Percentiles rank a stretch among this genome's conserved stretches.
These are phyloP conservation scores for Pyrus betulifolia DNA, from an alignment of 306 rosid genomes.

Conservation along the genomic window DNA sequence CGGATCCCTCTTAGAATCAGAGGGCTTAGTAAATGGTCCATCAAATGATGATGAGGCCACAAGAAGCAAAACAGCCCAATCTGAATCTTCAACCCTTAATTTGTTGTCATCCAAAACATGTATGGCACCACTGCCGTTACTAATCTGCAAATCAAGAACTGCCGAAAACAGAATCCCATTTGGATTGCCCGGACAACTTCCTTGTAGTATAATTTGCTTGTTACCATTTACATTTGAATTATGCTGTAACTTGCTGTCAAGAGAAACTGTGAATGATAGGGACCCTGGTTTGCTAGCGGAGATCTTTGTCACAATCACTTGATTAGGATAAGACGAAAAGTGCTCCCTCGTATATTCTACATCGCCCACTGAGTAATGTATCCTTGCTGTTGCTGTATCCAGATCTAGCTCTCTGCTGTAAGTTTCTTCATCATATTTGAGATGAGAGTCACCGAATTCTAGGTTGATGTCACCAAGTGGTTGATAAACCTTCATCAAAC, in stretches of 20 bases:
- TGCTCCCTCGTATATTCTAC: slow-evolving; percentile 75
- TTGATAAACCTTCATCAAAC: slow-evolving; percentile 39
- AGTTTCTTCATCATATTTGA: slow-evolving; percentile 44
- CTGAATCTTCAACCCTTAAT: slow-evolving; percentile 64
- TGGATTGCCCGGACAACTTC: slow-evolving; percentile 69
- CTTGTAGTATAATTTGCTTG: slow-evolving; percentile 57
- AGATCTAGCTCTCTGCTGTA: slow-evolving; percentile 75
- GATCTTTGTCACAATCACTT: slow-evolving; percentile 67
- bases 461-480: slow-evolving; percentile 73
- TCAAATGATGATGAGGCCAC: slow-evolving; percentile 75
- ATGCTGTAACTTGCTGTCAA: slow-evolving; percentile 72
- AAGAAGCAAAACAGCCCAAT: slow-evolving; percentile 65
- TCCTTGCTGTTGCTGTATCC: slow-evolving; percentile 60
- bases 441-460: slow-evolving; percentile 70
- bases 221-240: slow-evolving; percentile 36
- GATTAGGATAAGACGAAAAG: slow-evolving; percentile 71
- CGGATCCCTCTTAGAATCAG: slow-evolving; percentile 74
- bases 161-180: slow-evolving; percentile 76
- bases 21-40: slow-evolving; percentile 69
- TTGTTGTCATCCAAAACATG: slow-evolving; percentile 59
- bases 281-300: slow-evolving; percentile 64
- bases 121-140: slow-evolving; percentile 48
- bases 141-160: slow-evolving; percentile 69
- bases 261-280: slow-evolving; percentile 56
- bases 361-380: slow-evolving; percentile 64